These are phyloP conservation scores for Forsythia viridissima DNA, from an alignment of 257 asterid genomes.

Conservation along the genomic window DNA sequence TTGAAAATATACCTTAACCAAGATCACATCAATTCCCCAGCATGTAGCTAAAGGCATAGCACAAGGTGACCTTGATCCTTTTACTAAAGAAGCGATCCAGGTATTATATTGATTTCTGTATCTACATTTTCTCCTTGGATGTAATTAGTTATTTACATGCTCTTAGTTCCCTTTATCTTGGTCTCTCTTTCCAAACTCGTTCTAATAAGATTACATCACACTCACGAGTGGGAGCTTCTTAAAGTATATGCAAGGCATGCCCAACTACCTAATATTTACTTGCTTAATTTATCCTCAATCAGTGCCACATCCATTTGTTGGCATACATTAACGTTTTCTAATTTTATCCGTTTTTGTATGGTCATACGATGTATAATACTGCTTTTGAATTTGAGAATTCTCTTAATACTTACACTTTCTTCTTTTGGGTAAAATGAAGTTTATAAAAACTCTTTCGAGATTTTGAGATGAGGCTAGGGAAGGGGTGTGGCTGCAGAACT, in stretches of 20 bases:
- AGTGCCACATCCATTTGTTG: neutral
- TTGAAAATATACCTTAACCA: slow-evolving; percentile 61
- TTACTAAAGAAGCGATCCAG: slow-evolving; percentile 75
- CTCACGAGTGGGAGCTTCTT: neutral
- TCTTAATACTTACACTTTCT: no score
- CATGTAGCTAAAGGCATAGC: slow-evolving; percentile 87
- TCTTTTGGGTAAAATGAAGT: neutral
- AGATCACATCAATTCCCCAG: slow-evolving; percentile 62
- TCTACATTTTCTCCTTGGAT: neutral
- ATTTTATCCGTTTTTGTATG: neutral
- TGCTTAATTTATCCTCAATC: neutral
- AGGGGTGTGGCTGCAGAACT: neutral
- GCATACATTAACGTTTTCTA: neutral
- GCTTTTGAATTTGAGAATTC: no score
- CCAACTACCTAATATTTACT: neutral
- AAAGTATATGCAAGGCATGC: neutral
- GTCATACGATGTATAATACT: neutral
- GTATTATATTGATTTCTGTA: slow-evolving; percentile 35
- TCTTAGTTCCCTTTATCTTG: neutral
- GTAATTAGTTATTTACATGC: neutral
- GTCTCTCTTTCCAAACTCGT: neutral
- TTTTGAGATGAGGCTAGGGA: neutral
- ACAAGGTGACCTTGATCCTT: slow-evolving; percentile 83
- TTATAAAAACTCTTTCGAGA: neutral
- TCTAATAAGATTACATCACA: no score